These are phyloP conservation scores for Malassezia nana DNA, from an alignment of 1,284 basidiomycete genomes.

Conservation along the genomic window DNA sequence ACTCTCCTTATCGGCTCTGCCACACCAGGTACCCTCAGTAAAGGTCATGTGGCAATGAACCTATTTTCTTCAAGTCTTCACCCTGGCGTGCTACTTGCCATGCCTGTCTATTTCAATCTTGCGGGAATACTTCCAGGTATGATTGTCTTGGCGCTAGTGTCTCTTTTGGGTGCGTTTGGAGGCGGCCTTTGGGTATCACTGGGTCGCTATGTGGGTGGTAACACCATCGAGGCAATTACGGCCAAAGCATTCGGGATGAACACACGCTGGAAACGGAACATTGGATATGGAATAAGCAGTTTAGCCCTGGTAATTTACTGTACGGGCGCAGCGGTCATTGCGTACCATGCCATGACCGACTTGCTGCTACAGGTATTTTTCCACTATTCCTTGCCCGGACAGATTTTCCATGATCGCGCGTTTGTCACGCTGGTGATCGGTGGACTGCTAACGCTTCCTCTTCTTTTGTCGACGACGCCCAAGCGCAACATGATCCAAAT, in stretches of 20 bases:
- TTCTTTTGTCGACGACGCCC: slow-evolving; percentile 40
- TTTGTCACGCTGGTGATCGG: slow-evolving; percentile 41
- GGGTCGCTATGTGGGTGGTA: slow-evolving; percentile 40
- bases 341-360: slow-evolving; percentile 42
- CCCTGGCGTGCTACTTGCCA: slow-evolving; percentile 40
- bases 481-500: slow-evolving; percentile 44
- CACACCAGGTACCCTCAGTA: slow-evolving; percentile 34
- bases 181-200: slow-evolving; percentile 44
- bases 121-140: slow-evolving; percentile 29
- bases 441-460: slow-evolving; percentile 31
- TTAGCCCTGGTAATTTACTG: slow-evolving; percentile 33
- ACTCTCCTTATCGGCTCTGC: slow-evolving; percentile 28
- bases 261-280: slow-evolving; percentile 37
- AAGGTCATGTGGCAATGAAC: slow-evolving; percentile 38
- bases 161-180: slow-evolving; percentile 38
- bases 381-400: slow-evolving; percentile 33
- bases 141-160: slow-evolving; percentile 25
- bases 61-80: slow-evolving; percentile 40
- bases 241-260: slow-evolving; percentile 38
- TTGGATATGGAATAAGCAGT: slow-evolving; percentile 30
- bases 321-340: slow-evolving; percentile 40
- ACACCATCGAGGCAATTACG: slow-evolving; percentile 38
- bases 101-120: slow-evolving; percentile 41
- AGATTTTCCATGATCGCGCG: slow-evolving; percentile 36
- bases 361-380: slow-evolving; percentile 41